Evolutionary conservation across 306 rosid genomes (phyloP), one percentile per base, ranked within the genome.

Genomic region (Vigna hirtella): DNA sequence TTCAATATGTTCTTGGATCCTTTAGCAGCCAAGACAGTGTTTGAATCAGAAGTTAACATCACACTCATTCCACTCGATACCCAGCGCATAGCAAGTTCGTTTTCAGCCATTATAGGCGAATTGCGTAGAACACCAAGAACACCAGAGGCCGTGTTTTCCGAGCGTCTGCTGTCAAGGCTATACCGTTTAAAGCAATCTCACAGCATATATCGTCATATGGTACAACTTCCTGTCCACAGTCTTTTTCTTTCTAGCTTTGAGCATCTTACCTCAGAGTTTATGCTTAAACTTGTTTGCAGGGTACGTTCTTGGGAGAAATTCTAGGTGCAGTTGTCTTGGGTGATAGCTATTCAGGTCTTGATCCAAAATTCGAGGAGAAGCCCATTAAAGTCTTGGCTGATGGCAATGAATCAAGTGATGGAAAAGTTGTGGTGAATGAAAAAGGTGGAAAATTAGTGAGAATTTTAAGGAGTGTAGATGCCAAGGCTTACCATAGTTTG

Each of bases 1-100:
- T 86, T 93, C 93, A 95, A 93, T 42, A 87, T 93, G 88, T 92
- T 88, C 57, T 85, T 95, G 48, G 98, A 95, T 74, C 99, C 99
- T 57, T 56, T 89, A 49, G 98, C 94, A 42, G 98, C 98, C 71
- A 91, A 87, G 80, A 80, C 82, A 8, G 96, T 95, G 24, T 85
- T 91, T 22, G 89, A 87, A 62, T 95, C 97, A 6, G 13, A 70
- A 56, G 84, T 86, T 47, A 77, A 83, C 80, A 86, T 95, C 83
- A 92, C 84, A 17, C 90, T 95, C 64, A 76, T 95, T 87, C 98
- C 98, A 36, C 91, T 93, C 0, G 48, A 80, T 38, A 55, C 83
- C 57, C 99, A 95, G 72, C 90, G 86, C 24, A 58, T 7, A 11
- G 87, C 85, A 26, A 66, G 82, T 66, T 87, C 90, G 0, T 95